phyloP scores from a whole-genome alignment of 148 eudicot species.

The Pouteria glomerata region DNA sequence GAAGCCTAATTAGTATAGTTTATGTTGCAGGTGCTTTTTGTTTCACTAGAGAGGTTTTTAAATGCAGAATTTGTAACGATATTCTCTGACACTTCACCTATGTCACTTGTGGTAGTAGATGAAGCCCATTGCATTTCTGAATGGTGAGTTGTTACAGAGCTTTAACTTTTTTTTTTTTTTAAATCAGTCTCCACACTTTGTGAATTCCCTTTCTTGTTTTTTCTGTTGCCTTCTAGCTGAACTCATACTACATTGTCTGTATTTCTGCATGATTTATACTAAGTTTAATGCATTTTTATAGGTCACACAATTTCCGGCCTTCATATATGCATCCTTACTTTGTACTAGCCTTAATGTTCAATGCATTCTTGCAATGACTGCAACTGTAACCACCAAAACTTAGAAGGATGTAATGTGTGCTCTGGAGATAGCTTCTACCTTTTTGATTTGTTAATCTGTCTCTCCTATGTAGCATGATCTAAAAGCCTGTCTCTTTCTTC shows the following conservation, averaged over 20 bases:
- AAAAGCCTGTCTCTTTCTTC: not conserved
- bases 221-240: not conserved
- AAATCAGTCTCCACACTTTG: not conserved
- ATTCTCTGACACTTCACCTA: slow-evolving; percentile 41
- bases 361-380: slow-evolving; percentile 98
- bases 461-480: not conserved
- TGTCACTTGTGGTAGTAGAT: slow-evolving; percentile 91
- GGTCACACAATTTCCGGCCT: slow-evolving; percentile 99
- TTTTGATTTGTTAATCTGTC: too few relatives aligned
- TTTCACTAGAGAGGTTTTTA: slow-evolving; percentile 92
- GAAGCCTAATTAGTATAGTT: slow-evolving; percentile 12
- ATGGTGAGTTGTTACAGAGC: slow-evolving; percentile 50
- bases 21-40: slow-evolving; percentile 79
- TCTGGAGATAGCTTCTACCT: too few relatives aligned
- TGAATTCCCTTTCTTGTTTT: not conserved
- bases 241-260: not conserved
- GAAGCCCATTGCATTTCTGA: slow-evolving; percentile 99
- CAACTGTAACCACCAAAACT: slow-evolving; percentile 85
- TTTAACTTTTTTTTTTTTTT: too few relatives aligned
- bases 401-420: slow-evolving; percentile 70
- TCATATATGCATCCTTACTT: slow-evolving; percentile 95
- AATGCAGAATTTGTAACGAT: slow-evolving; percentile 72
- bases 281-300: slow-evolving; percentile 24
- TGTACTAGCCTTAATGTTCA: slow-evolving; percentile 55
- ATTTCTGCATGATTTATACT: not conserved